Base-by-base conservation (phyloP, 805 yeast species). In the Priceomyces medius region DNA sequence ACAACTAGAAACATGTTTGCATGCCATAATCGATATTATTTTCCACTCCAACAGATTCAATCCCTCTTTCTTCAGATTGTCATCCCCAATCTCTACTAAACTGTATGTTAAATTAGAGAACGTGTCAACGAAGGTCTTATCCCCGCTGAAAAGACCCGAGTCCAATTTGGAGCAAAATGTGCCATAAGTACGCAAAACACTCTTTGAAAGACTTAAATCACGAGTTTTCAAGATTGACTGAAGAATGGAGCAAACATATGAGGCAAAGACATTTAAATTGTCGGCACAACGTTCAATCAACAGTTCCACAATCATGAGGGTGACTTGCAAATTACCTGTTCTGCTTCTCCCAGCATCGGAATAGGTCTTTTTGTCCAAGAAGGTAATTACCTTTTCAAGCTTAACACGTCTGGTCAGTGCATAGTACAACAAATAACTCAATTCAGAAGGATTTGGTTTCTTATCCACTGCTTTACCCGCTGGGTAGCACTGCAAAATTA, bases 401-500 rank as follows among this genome's bases (percentile, higher is more conserved):
- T 93, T 91, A 23, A 88, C 83, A 41, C 97, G 74, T 53, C 97
- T 74, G 3, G 97, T 84, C 31, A 95, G 82, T 16, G 96, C 96
- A 61, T 91, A 91, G 69, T 85, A 91, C 23, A 91, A 66, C 50
- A 91, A 72, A 58, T 89, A 88, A 44, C 95, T 84, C 35, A 95
- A 74, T 60, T 93, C 98, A 16, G 95, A 88, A 2, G 95, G 81
- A 60, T 91, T 90, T 12, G 99, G 96, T 54, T 85, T 83, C 66
- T 90, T 90, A 56, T 90, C 98, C 4, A 77, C 76, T 6, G 81
- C 83, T 46, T 88, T 76, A 2, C 97, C 97, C 2, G 93, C 78
- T 4, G 96, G 98, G 61, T 91, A 91, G 68, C 98, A 93, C 61
- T 88, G 96, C 38, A 85, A 76, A 28, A 93, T 86, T 55, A 90